A percentile compares a stretch with the other conserved stretches of the same genome.
phyloP scores from a whole-genome alignment of 2,329 filamentous ascomycete genomes.

The Aspergillus hortae region DNA sequence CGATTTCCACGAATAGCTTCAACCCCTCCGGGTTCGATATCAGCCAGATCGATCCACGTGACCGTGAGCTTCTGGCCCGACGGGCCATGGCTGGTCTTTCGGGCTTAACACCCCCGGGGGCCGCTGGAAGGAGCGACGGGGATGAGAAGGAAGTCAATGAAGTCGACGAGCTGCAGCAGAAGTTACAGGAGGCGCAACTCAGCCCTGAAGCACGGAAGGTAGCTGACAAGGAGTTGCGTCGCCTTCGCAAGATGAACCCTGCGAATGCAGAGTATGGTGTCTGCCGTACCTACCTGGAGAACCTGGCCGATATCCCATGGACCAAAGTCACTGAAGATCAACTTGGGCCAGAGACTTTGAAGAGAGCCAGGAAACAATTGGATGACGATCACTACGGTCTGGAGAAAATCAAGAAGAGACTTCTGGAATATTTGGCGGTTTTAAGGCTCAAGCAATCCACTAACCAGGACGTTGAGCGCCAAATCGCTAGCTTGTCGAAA shows the following conservation, averaged over 20 bases:
- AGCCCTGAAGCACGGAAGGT: constrained; percentile 82
- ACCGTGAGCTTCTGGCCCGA: constrained; percentile 42
- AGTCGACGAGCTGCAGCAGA: constrained; percentile 85
- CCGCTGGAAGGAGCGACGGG: constrained; percentile 46
- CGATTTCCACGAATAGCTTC: constrained; percentile 65
- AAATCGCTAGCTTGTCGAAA: constrained; percentile 59
- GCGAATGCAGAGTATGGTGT: constrained; percentile 96
- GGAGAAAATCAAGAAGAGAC: constrained; percentile 93
- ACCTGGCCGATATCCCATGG: constrained; percentile 92
- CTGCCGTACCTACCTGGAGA: constrained; percentile 89
- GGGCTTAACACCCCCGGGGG: constrained; percentile 39
- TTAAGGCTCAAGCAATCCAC: constrained; percentile 88
- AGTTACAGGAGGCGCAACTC: constrained; percentile 74
- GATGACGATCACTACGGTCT: constrained; percentile 96
- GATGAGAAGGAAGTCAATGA: constrained; percentile 85
- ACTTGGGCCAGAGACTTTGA: constrained; percentile 74
- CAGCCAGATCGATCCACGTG: constrained; percentile 47
- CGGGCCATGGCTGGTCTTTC: constrained; percentile 43
- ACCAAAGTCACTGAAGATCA: constrained; percentile 78
- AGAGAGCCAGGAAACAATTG: constrained; percentile 78
- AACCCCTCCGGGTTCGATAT: constrained; percentile 60
- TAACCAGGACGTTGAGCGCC: constrained; percentile 75
- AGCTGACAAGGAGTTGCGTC: constrained; percentile 82
- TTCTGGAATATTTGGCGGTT: constrained; percentile 95
- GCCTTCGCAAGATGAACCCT: constrained; percentile 91